Conservation (phyloP, 176 grass and related monocot genomes). For the Tillandsia leiboldiana region DNA sequence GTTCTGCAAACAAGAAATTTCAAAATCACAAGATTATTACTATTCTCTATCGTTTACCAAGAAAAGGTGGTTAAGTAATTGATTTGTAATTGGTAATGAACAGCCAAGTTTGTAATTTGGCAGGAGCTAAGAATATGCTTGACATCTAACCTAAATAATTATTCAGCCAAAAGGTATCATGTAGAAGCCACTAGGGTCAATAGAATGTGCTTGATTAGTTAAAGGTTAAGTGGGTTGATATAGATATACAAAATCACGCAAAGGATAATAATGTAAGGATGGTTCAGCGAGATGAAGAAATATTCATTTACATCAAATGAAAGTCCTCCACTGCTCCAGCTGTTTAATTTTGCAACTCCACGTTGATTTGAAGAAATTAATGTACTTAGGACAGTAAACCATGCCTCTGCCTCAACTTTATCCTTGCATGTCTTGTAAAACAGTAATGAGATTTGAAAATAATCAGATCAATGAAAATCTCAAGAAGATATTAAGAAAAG, state of each 20-base stretch:
- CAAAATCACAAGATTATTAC: neutral
- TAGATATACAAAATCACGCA: neutral
- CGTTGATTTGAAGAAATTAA: constrained; percentile 57
- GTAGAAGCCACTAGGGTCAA: neutral
- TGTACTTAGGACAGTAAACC: constrained; percentile 69
- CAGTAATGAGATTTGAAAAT: constrained; percentile 4
- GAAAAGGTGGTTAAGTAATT: no score
- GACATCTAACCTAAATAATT: no score
- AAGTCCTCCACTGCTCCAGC: constrained; percentile 28
- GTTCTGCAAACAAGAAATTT: neutral
- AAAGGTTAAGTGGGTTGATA: neutral
- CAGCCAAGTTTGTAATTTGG: no score
- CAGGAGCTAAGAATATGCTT: no score
- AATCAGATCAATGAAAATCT: neutral
- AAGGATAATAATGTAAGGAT: neutral
- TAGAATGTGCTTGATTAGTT: neutral
- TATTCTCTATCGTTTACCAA: no score
- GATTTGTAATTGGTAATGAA: no score
- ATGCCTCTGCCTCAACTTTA: constrained; percentile 73
- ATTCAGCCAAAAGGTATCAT: no score
- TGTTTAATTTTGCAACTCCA: constrained; percentile 25
- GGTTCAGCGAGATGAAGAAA: neutral
- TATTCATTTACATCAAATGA: constrained; percentile 48
- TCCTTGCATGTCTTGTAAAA: constrained; percentile 79
- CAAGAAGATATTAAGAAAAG: constrained; percentile 17